Evolutionary conservation across 2,329 filamentous ascomycete species (phyloP).

Genomic region (Penicillium olsonii): DNA sequence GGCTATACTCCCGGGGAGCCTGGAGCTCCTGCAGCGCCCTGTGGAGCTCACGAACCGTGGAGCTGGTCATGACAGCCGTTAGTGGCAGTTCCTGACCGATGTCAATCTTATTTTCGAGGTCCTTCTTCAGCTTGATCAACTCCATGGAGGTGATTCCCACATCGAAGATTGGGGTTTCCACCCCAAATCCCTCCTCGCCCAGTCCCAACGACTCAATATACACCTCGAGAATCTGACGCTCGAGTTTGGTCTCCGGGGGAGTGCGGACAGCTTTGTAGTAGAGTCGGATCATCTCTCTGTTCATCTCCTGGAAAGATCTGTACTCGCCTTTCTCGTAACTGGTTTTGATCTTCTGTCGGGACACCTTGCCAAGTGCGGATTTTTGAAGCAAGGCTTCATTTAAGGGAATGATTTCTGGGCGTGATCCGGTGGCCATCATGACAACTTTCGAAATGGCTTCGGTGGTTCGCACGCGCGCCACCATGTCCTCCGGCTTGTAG

Average conservation of each 20-base stretch:
- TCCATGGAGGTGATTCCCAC: constrained; percentile 41
- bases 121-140: constrained; percentile 43
- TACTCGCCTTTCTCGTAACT: constrained; percentile 46
- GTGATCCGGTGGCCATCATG: constrained; percentile 10
- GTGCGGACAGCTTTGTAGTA: background rate
- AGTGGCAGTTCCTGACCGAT: constrained; percentile 39
- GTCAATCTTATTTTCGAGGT: constrained; percentile 32
- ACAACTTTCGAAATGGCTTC: constrained; percentile 9
- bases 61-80: constrained; percentile 35
- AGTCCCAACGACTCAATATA: constrained; percentile 11
- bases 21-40: constrained; percentile 21
- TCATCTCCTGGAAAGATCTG: constrained; percentile 21
- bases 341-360: constrained; percentile 20
- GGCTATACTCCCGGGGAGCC: constrained; percentile 26
- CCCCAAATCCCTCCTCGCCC: constrained; percentile 11
- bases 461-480: constrained; percentile 3
- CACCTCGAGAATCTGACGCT: constrained; percentile 6
- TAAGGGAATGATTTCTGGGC: constrained; percentile 14
- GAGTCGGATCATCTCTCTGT: background rate
- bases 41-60: constrained; percentile 29
- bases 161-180: constrained; percentile 26
- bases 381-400: constrained; percentile 8
- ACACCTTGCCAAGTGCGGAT: constrained; percentile 18
- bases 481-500: constrained; percentile 11
- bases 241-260: constrained; percentile 7